Base-by-base conservation (phyloP, 371 early-diverging fungal species). In the Zancudomyces culisetae region DNA sequence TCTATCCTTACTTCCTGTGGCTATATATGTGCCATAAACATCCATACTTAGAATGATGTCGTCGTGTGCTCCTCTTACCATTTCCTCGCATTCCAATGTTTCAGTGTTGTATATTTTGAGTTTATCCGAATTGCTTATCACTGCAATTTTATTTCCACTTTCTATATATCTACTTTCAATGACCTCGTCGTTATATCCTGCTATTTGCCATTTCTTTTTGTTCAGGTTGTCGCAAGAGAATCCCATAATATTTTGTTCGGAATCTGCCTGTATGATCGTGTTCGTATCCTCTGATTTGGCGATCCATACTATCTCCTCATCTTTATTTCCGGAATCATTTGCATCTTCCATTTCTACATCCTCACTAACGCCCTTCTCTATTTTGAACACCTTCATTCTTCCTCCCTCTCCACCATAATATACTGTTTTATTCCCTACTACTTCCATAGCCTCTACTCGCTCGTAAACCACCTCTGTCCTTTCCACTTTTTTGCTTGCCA, bases 141-240 rank as follows among this genome's bases (percentile, higher is more conserved):
- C 89, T 3, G 86, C 92, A 53, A 94, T 55, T 2, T 60, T 62
- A 51, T 85, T 79, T 3, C 74, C 63, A 29, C 71, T 64, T 20
- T 85, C 90, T n/a, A 87, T 64, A 50, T 83, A 86, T 0, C 70
- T 69, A 30, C 91, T 57, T 62, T 90, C 94, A 15, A 92, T 81
- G 35, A 96, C 77, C 60, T 94, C 94, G 51, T 96, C 92, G 55
- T 93, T 94, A 64, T 89, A 88, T 23, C 97, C 97, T 3, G 89
- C 84, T 58, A 93, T 77, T 63, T 90, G 89, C 55, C 81, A 81
- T 13, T 73, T 63, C 18, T 79, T 74, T 30, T 52, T 43, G n/a
- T 51, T 43, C n/a, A 27, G 57, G 52, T 56, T 53, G 19, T 63
- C 59, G 12, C 80, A 54, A 12, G 78, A 69, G 55, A 84, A 87